Evolutionary conservation across 306 rosid genomes (phyloP).

Genomic region (Arachis stenosperma): DNA sequence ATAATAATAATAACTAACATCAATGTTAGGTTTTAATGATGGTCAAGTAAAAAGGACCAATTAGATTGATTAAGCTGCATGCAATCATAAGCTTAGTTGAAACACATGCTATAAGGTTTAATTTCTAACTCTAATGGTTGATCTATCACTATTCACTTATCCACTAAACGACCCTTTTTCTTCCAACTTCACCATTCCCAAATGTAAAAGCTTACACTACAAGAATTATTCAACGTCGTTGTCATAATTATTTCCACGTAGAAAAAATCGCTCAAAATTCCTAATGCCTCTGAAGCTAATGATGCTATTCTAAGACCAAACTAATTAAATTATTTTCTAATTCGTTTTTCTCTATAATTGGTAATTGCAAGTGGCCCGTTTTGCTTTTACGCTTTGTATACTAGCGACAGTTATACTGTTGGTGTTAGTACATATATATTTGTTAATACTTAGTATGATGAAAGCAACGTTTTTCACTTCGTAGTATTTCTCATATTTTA

Average conservation of each 20-base stretch:
- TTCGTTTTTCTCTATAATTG: not conserved
- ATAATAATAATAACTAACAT: not conserved
- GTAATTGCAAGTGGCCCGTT: no score
- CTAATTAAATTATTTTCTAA: not conserved
- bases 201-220: slow-evolving; percentile 17
- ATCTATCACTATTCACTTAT: not conserved
- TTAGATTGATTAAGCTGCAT: not conserved
- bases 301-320: slow-evolving; percentile 13
- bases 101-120: not conserved
- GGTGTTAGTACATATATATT: slow-evolving; percentile 2
- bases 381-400: not conserved
- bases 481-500: not conserved
- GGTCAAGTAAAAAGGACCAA: not conserved
- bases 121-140: not conserved
- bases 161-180: slow-evolving; percentile 1
- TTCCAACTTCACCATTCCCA: slow-evolving; percentile 28
- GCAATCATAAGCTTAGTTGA: slow-evolving; percentile 33
- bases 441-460: not conserved
- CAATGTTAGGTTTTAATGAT: not conserved
- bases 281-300: not conserved
- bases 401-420: not conserved
- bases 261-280: not conserved
- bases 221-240: not conserved
- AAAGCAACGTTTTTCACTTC: not conserved
- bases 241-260: slow-evolving; percentile 3